Evolutionary conservation across 78 protist genomes (phyloP), one percentile per base, ranked within the genome.

Genomic region (slime mould (Dictyostelium discoideum)): DNA sequence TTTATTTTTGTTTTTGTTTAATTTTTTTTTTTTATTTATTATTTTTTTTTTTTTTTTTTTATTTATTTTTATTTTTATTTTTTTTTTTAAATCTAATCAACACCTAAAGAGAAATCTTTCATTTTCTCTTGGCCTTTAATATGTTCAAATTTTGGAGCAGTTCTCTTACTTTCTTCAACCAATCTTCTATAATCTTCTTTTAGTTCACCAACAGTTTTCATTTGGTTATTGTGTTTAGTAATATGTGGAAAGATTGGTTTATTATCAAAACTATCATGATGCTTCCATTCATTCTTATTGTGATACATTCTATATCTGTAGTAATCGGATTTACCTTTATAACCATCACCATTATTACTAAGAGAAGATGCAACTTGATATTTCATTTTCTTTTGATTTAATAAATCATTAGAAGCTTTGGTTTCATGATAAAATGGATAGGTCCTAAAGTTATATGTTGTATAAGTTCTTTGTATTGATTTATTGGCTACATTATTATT

Each of bases 71-170:
- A 6, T 67, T 24, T 67, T 24, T n/a, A n/a, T n/a, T 2, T n/a
- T 67, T 67, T 67, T 24, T 67, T 24, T 67, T n/a, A 67, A 42
- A 14, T 40, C 60, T 60, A 83, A 37, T 83, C 87, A 0, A 83
- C 50, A 20, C 87, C 87, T 83, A 83, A 83, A 16, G 87, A 83
- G 13, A 37, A 83, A 37, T 83, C 76, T 83, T 83, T 48, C 42
- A 83, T 57, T 60, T 83, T 83, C 1, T 48, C 72, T 29, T 83
- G 87, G 3, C 18, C 48, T 77, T 20, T 16, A 9, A 26, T 80
- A 1, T 63, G 76, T 11, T 22, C 2, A 18, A 18, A 5, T 20
- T 78, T n/a, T 57, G 44, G 39, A 11, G 50, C 44, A 20, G 60
- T 60, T 32, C 40, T 83, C 39, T 57, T 83, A 22, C 69, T 42